Base-by-base conservation (phyloP, 192 early-diverging fungal species). In the Backusella parvicylindrica region DNA sequence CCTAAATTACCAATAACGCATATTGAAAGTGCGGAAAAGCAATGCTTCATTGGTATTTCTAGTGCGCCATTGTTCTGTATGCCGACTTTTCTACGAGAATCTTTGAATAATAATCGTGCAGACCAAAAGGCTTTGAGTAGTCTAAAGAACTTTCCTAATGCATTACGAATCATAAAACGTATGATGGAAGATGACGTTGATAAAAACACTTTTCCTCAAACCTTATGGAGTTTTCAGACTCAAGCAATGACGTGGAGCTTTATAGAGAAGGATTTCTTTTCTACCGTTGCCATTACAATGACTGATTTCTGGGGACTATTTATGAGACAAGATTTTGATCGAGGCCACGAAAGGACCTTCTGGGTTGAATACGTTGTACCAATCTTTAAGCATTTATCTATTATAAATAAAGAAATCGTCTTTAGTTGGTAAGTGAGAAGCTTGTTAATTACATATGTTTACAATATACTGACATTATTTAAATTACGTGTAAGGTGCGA, bases 131-230 rank as follows among this genome's bases (percentile, higher is more conserved):
- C 33, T 66, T 8, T 66, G 33, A 66, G 35, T n/a, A 66, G 64
- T 66, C 64, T 36, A 21, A 66, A 66, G 64, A 66, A 21, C 64
- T 37, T 66, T 66, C 64, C 64, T 0, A 66, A 66, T 66, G 64
- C 2, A 66, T 36, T 66, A 66, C 64, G 18, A 36, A 66, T 37
- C 35, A 66, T 66, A 66, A 66, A 66, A 66, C 64, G 8, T 66
- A 66, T 66, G 64, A 66, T 66, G 64, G 64, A 66, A 66, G 64
- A 66, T 37, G 64, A 66, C 8, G 64, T 66, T 37, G 64, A 66
- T n/a, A 66, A n/a, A n/a, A 66, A 37, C n/a, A 66, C 33, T 66
- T 66, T 66, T 37, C 35, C 64, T 66, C 32, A 66, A n/a, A 66
- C 6, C 6, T 23, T 66, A 66, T 66, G 65, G 65, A 67, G 35